Evolutionary conservation across 2,329 filamentous ascomycete species (phyloP), one percentile per base, ranked within the genome.

Genomic region (Paraconiothyrium brasiliense): DNA sequence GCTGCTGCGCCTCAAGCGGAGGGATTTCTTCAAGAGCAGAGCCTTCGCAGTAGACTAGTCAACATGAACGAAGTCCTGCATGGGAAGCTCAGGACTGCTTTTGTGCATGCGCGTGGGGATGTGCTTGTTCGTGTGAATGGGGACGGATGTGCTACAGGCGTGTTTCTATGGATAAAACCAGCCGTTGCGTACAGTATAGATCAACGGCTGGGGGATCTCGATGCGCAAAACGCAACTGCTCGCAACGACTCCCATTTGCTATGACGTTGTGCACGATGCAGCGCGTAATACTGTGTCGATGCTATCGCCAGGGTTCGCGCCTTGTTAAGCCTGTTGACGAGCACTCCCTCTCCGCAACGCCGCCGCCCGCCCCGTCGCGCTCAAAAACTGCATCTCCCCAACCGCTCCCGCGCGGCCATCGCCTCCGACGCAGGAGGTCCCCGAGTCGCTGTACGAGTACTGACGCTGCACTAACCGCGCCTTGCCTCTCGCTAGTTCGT

Each of bases 221-320:
- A 57, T 59, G 59, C 46, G 22, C 48, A 37, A 14, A 37, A 57
- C 14, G 62, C 51, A 41, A 34, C 44, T 50, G 57, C 32, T 41
- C 30, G 30, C 41, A 24, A 54, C 6, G 37, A 14, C 32, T 4
- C 27, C 14, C 22, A 39, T 54, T 57, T 44, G 60, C 61, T 24
- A 67, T 65, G 65, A 67, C 65, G 65, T 59, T 58, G 59, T 50
- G 37, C 22, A 20, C 9, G 22, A 49, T 37, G 20, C 20, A 20
- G n/a, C 41, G 9, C 9, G 16, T 56, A 51, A 58, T 30, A 60
- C 58, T 59, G 16, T 30, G 16, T 24, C 24, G 13, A 35, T 46
- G 51, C 54, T 65, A 65, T 62, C 37, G 60, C 58, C 60, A 57
- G 59, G 65, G 65, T 60, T 66, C 9, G 16, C 58, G 65, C 61